These are phyloP conservation scores for Tolypocladium guangdongense DNA, from an alignment of 2,329 filamentous ascomycete species.

Conservation along the genomic window DNA sequence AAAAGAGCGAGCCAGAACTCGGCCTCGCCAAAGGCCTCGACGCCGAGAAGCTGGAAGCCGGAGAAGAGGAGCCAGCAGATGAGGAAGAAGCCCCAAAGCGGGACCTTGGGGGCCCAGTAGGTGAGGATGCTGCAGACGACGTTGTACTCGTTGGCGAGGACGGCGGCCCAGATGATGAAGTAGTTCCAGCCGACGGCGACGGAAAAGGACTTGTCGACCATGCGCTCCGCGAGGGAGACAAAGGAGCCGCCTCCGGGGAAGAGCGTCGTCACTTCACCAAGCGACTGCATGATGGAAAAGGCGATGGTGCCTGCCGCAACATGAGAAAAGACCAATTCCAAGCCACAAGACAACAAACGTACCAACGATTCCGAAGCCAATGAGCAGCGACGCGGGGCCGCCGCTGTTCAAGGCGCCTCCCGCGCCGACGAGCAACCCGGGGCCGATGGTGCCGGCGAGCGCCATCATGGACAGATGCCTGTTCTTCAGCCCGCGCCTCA, in stretches of 20 bases:
- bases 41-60: conserved; percentile 57
- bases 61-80: conserved; percentile 67
- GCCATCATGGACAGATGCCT: conserved; percentile 58
- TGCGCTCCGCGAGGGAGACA: conserved; percentile 57
- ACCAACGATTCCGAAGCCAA: conserved; percentile 62
- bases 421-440: conserved; percentile 60
- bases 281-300: conserved; percentile 56
- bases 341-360: conserved; percentile 9
- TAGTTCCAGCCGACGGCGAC: conserved; percentile 64
- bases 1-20: conserved; percentile 71
- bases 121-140: conserved; percentile 54
- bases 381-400: conserved; percentile 60
- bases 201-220: conserved; percentile 60
- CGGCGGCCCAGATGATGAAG: conserved; percentile 55
- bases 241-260: conserved; percentile 64
- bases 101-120: conserved; percentile 53
- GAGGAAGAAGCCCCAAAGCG: conserved; percentile 57
- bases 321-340: too few species aligned
- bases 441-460: conserved; percentile 52
- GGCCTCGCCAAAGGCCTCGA: conserved; percentile 65
- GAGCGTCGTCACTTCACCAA: conserved; percentile 64
- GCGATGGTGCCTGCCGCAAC: conserved; percentile 51
- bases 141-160: conserved; percentile 62
- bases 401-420: conserved; percentile 58
- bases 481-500: conserved; percentile 59